Conservation (phyloP, 2,329 filamentous ascomycete species). For the Colletotrichum cuscutae region DNA sequence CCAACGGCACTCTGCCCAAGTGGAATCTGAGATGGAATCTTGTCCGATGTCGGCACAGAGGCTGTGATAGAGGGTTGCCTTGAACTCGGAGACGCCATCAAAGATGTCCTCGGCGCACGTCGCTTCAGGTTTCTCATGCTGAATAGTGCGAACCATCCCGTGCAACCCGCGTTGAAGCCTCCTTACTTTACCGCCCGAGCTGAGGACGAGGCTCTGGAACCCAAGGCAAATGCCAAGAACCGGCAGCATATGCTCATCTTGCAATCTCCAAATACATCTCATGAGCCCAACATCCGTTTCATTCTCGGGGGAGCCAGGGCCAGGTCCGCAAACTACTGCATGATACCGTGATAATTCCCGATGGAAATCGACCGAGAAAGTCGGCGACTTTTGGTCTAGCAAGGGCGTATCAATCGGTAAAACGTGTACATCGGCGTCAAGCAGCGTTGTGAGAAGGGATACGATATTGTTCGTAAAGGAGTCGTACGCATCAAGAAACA, state of each 20-base stretch:
- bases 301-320: slow-evolving; percentile 82
- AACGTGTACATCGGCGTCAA: slow-evolving; percentile 75
- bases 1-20: slow-evolving; percentile 55
- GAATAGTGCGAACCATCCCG: slow-evolving; percentile 79
- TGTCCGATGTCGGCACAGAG: slow-evolving; percentile 66
- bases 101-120: slow-evolving; percentile 69
- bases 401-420: slow-evolving; percentile 76
- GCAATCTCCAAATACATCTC: slow-evolving; percentile 76
- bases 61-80: slow-evolving; percentile 82
- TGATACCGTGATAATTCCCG: slow-evolving; percentile 72
- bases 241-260: slow-evolving; percentile 70
- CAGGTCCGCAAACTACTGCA: slow-evolving; percentile 90
- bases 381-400: slow-evolving; percentile 53
- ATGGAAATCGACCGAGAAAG: slow-evolving; percentile 57
- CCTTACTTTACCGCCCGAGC: slow-evolving; percentile 74
- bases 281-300: slow-evolving; percentile 86
- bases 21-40: slow-evolving; percentile 46
- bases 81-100: slow-evolving; percentile 64
- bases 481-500: slow-evolving; percentile 96
- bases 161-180: slow-evolving; percentile 80
- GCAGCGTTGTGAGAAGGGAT: slow-evolving; percentile 76
- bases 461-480: slow-evolving; percentile 97
- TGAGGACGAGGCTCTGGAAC: slow-evolving; percentile 82
- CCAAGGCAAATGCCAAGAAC: slow-evolving; percentile 90
- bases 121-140: slow-evolving; percentile 54